Base-by-base conservation (phyloP, 2,329 filamentous ascomycete genomes). In the Corniculantispora saksenae region DNA sequence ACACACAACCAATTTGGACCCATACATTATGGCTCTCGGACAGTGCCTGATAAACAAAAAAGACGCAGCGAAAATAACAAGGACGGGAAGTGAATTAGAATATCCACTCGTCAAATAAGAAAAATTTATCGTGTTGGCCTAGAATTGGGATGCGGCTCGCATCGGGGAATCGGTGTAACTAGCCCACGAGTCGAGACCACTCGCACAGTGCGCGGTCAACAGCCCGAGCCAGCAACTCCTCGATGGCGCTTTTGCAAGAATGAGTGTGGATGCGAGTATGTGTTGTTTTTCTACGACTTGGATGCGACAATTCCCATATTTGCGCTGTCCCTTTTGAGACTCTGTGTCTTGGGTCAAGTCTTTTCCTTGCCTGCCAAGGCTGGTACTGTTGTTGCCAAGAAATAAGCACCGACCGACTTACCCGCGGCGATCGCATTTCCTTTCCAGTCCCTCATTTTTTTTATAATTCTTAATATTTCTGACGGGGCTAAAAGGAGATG, bases 361-460 rank as follows among this genome's bases (percentile, higher is more conserved):
- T n/a, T n/a, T n/a, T n/a, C n/a, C n/a, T n/a, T n/a, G n/a, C n/a
- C n/a, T n/a, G n/a, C n/a, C n/a, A n/a, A n/a, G n/a, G n/a, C n/a
- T n/a, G n/a, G n/a, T n/a, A n/a, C n/a, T n/a, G 25, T n/a, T 17
- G 3, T 38, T 38, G 58, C 58, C 58, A 61, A 61, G 58, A 61
- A 10, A 5, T 10, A 29, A 35, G 21, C 47, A 17, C 58, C 47
- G 58, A 50, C 21, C 38, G n/a, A n/a, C n/a, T n/a, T n/a, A 61
- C 27, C n/a, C 43, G 10, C 12, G 38, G 12, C 53, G 35, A 27
- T 40, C 32, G 53, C 35, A 40, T 25, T 58, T 58, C 40, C 40
- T 21, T n/a, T 27, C n/a, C 25, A 48, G n/a, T 48, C 9, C 25
- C 13, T 17, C 5, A 15, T 3, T 27, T 23, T 17, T 17, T 15